phyloP scores from a whole-genome alignment of 306 rosid genomes.

The Prinsepia uniflora region DNA sequence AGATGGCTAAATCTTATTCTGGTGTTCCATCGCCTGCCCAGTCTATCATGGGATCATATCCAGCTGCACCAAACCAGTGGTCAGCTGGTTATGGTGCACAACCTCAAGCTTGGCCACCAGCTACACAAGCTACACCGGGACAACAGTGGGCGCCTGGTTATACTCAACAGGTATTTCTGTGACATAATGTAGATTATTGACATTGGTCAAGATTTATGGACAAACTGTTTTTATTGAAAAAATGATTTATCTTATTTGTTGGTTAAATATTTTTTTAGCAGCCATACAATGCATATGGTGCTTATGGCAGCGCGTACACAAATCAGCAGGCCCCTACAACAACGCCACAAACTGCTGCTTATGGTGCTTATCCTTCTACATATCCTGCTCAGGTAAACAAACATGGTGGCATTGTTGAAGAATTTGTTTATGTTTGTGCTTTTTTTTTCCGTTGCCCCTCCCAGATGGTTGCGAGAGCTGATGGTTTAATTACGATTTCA shows the following conservation, averaged over 20 bases:
- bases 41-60: conserved; percentile 73
- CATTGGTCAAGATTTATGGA: too few relatives aligned
- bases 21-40: conserved; percentile 77
- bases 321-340: conserved; percentile 57
- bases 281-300: conserved; percentile 76
- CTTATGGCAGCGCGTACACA: conserved; percentile 64
- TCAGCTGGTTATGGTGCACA: conserved; percentile 70
- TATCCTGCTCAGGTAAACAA: conserved; percentile 80
- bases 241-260: neutral
- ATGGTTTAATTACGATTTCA: conserved; percentile 30
- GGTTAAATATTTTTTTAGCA: conserved; percentile 32
- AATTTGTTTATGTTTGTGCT: neutral
- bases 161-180: conserved; percentile 62
- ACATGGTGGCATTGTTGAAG: neutral
- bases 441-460: neutral
- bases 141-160: conserved; percentile 97
- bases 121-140: conserved; percentile 70
- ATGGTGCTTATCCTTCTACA: conserved; percentile 75
- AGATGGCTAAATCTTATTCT: conserved; percentile 65
- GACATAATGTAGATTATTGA: neutral
- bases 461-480: neutral
- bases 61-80: conserved; percentile 82
- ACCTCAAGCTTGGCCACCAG: conserved; percentile 96
- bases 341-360: conserved; percentile 62
- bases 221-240: neutral